Evolutionary conservation across 1,284 basidiomycete species (phyloP).

Genomic region (Sparassis latifolia): DNA sequence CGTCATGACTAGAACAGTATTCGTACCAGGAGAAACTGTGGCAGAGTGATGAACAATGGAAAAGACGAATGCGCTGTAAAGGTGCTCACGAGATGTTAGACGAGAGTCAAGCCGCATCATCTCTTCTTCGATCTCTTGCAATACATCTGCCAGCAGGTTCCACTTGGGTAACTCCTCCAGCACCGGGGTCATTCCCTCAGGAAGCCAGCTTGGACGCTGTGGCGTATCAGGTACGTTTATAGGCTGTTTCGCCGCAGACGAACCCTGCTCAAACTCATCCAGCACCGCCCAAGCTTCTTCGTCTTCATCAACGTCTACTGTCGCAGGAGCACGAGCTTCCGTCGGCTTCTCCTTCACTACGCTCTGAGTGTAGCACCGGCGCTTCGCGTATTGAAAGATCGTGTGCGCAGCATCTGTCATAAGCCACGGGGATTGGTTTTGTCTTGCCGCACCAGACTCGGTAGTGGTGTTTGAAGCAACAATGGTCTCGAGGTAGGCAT

Average conservation of each 20-base stretch:
- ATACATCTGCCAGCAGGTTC: constrained; percentile 76
- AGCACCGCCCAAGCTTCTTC: constrained; percentile 69
- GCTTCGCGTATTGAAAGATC: constrained; percentile 82
- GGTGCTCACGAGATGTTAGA: constrained; percentile 21
- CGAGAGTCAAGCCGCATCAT: constrained; percentile 57
- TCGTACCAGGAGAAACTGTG: constrained; percentile 54
- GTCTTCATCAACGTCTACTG: constrained; percentile 44
- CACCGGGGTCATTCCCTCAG: constrained; percentile 77
- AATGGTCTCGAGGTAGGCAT: constrained; percentile 88
- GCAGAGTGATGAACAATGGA: constrained; percentile 1
- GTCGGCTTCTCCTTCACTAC: constrained; percentile 22
- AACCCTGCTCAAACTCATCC: constrained; percentile 45
- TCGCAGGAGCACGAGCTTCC: constrained; percentile 5
- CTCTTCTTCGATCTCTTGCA: constrained; percentile 91
- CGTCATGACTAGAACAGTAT: constrained; percentile 87
- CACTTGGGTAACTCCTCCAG: constrained; percentile 97
- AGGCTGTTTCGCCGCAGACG: not conserved
- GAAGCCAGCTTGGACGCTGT: constrained; percentile 51
- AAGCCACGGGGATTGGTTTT: constrained; percentile 81
- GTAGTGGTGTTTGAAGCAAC: constrained; percentile 67
- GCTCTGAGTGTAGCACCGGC: constrained; percentile 66
- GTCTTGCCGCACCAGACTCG: constrained; percentile 41
- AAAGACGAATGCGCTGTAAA: not conserved
- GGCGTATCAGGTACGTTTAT: not conserved
- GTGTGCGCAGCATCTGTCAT: constrained; percentile 85